Evolutionary conservation across 2,329 filamentous ascomycete species (phyloP).

Genomic region (Ceratocystis alfenasii): DNA sequence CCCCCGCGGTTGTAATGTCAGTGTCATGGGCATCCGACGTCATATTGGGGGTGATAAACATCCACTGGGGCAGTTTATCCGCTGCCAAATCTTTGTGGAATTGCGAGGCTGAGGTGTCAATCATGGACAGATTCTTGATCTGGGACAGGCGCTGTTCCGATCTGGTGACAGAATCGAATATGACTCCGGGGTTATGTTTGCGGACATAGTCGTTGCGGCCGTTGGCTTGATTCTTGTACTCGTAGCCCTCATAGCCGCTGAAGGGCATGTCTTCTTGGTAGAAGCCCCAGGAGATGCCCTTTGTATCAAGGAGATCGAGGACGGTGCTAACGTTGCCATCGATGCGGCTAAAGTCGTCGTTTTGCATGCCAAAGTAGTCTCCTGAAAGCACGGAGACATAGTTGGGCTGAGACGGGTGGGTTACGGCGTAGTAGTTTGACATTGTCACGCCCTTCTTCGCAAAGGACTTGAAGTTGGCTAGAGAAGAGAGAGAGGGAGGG

Average conservation of each 20-base stretch:
- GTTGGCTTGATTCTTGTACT: constrained; percentile 52
- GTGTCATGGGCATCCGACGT: constrained; percentile 66
- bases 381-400: constrained; percentile 58
- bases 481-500: not conserved
- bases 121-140: constrained; percentile 56
- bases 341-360: constrained; percentile 51
- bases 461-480: constrained; percentile 28
- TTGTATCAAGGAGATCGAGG: constrained; percentile 55
- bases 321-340: constrained; percentile 52
- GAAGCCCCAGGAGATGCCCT: constrained; percentile 53
- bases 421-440: constrained; percentile 43
- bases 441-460: constrained; percentile 28
- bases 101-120: constrained; percentile 34
- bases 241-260: constrained; percentile 55
- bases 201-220: constrained; percentile 66
- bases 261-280: constrained; percentile 73
- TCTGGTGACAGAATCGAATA: constrained; percentile 53
- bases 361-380: constrained; percentile 61
- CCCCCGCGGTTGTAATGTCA: constrained; percentile 53
- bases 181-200: constrained; percentile 61
- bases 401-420: constrained; percentile 65
- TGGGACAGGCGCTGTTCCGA: constrained; percentile 48
- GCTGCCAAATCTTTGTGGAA: constrained; percentile 56
- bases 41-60: constrained; percentile 64
- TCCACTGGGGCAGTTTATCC: constrained; percentile 56